Evolutionary conservation across 345 rosid species (phyloP).

Genomic region (Eucalyptus marginata): DNA sequence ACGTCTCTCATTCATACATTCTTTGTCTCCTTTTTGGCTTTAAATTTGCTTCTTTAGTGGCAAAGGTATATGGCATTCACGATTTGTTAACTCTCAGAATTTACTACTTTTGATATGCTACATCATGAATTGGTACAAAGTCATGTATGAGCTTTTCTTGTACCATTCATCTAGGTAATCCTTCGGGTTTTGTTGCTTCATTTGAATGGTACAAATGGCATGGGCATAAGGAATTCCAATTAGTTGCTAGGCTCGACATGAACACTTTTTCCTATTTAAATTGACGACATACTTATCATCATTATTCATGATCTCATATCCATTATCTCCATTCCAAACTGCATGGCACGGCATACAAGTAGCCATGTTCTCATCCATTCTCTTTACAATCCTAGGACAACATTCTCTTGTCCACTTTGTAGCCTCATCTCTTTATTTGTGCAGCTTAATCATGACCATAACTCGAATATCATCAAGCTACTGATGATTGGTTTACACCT

Average conservation of each 20-base stretch:
- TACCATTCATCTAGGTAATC: neutral
- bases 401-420: neutral
- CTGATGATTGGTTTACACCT: too few relatives aligned
- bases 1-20: too few relatives aligned
- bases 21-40: too few relatives aligned
- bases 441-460: too few relatives aligned
- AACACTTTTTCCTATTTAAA: too few relatives aligned
- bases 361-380: neutral
- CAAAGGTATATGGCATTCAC: neutral
- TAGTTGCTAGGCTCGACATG: too few relatives aligned
- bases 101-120: neutral
- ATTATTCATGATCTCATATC: neutral
- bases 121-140: neutral
- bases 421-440: neutral
- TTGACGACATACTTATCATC: too few relatives aligned
- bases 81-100: neutral
- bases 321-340: neutral
- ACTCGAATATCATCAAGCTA: too few relatives aligned
- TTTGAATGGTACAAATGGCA: too few relatives aligned
- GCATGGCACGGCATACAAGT: rapidly evolving
- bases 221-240: too few relatives aligned
- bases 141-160: neutral
- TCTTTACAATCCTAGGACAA: neutral
- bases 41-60: neutral
- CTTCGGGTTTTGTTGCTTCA: neutral